phyloP scores from a whole-genome alignment of 163 green algal genomes.

The Chloromonas sp. region DNA sequence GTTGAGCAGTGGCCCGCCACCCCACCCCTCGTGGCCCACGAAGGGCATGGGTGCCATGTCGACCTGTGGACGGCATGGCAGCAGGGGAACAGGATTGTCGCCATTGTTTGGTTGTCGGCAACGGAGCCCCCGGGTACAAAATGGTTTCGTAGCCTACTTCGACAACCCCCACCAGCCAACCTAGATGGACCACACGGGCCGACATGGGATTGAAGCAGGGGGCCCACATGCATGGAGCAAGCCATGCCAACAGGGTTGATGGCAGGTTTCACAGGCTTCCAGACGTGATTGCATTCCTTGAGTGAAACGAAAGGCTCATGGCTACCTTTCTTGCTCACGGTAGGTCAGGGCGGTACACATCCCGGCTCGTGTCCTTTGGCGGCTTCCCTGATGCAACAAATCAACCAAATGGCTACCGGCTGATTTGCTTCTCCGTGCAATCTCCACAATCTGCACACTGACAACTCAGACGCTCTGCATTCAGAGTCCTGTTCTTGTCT shows the following conservation, averaged over 20 bases:
- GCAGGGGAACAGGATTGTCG: background rate
- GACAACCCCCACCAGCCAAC: background rate
- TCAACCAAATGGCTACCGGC: no score
- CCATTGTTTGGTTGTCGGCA: background rate
- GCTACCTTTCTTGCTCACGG: no score
- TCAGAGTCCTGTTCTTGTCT: no score
- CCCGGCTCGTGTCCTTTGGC: no score
- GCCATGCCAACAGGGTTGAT: background rate
- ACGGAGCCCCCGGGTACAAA: no score
- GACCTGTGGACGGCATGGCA: slow-evolving; percentile 8
- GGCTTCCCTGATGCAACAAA: no score
- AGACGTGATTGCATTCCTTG: no score
- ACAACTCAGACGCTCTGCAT: no score
- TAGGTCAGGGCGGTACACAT: no score
- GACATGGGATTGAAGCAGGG: background rate
- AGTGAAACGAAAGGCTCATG: no score
- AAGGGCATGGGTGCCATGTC: slow-evolving; percentile 18
- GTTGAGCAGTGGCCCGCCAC: slow-evolving; percentile 9
- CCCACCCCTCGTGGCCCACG: slow-evolving; percentile 18
- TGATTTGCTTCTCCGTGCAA: no score
- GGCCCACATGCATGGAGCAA: background rate
- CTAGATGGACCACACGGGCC: background rate
- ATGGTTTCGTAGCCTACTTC: background rate
- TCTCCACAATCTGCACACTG: no score
- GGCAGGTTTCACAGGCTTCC: background rate